Conservation (phyloP, 2,329 filamentous ascomycete genomes). For the Aureobasidium sp. region DNA sequence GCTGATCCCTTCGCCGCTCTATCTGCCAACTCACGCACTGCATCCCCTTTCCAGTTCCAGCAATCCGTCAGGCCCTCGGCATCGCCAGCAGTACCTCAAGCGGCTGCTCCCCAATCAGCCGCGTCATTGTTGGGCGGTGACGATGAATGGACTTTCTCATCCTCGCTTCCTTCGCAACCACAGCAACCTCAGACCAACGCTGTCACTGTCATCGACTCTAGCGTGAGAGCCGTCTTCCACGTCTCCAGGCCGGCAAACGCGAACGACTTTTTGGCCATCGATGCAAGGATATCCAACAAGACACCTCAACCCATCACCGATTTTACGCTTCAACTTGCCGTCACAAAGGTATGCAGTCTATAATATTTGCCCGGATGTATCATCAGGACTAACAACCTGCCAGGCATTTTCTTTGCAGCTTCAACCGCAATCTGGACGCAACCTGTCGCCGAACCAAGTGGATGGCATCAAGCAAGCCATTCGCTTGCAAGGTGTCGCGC, state of each 20-base stretch:
- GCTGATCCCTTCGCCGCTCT: slow-evolving; percentile 57
- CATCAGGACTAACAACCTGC: not conserved
- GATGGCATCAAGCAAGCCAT: slow-evolving; percentile 78
- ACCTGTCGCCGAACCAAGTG: slow-evolving; percentile 62
- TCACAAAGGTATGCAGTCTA: slow-evolving; percentile 65
- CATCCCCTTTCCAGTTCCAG: slow-evolving; percentile 33
- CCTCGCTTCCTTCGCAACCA: slow-evolving; percentile 57
- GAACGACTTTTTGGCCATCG: slow-evolving; percentile 57
- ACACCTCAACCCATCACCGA: slow-evolving; percentile 64
- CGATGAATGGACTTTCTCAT: slow-evolving; percentile 92
- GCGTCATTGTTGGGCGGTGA: slow-evolving; percentile 43
- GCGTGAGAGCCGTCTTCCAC: slow-evolving; percentile 65
- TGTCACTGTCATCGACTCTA: slow-evolving; percentile 61
- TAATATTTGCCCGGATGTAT: not conserved
- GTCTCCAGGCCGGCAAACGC: slow-evolving; percentile 53
- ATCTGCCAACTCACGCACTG: slow-evolving; percentile 28
- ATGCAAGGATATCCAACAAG: slow-evolving; percentile 78
- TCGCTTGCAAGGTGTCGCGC: slow-evolving; percentile 66
- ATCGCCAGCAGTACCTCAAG: slow-evolving; percentile 16
- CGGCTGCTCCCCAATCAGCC: slow-evolving; percentile 18
- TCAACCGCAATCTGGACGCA: slow-evolving; percentile 75
- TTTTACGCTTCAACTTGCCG: slow-evolving; percentile 84
- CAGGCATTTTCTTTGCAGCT: slow-evolving; percentile 76
- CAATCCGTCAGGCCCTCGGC: slow-evolving; percentile 14
- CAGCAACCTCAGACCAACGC: slow-evolving; percentile 49